Evolutionary conservation across 108 stramenopile genomes (phyloP).

Genomic region (Nitzschia sp.): DNA sequence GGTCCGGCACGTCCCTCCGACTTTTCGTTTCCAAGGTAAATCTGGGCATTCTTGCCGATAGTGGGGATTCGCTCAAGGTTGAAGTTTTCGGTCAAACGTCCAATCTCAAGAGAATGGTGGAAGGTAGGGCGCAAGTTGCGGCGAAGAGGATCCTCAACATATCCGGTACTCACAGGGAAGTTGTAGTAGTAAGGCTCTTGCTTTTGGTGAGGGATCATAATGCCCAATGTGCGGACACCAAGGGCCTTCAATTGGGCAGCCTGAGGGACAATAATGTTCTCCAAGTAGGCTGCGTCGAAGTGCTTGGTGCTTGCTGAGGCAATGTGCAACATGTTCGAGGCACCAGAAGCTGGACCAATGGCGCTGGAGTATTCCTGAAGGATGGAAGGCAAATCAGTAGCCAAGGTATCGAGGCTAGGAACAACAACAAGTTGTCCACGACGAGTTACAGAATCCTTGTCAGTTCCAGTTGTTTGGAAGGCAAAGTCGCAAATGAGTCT

Average conservation of each 20-base stretch:
- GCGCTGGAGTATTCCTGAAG: conserved; percentile 57
- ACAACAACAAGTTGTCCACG: conserved; percentile 67
- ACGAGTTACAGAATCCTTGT: conserved; percentile 67
- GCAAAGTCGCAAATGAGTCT: conserved; percentile 77
- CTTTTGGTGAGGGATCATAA: conserved; percentile 66
- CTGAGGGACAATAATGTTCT: conserved; percentile 52
- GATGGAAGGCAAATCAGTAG: conserved; percentile 58
- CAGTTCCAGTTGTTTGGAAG: conserved; percentile 88
- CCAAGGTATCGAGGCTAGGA: conserved; percentile 41
- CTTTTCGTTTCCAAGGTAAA: conserved; percentile 91
- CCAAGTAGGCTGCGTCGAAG: conserved; percentile 48
- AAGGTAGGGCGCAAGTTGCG: conserved; percentile 97
- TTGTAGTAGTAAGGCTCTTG: conserved; percentile 83
- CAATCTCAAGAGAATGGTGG: conserved; percentile 91
- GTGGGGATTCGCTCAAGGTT: conserved; percentile 83
- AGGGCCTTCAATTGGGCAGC: conserved; percentile 62
- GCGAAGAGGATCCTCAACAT: conserved; percentile 86
- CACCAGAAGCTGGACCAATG: conserved; percentile 53
- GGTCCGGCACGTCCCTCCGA: conserved; percentile 57
- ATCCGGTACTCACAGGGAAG: conserved; percentile 78
- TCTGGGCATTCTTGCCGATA: conserved; percentile 88
- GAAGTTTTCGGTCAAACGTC: conserved; percentile 79
- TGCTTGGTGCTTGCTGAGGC: conserved; percentile 42
- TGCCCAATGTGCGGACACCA: conserved; percentile 81
- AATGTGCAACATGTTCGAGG: conserved; percentile 85